phyloP scores from a whole-genome alignment of 1,139 yeast species.

The Geotrichum macrosporum region DNA sequence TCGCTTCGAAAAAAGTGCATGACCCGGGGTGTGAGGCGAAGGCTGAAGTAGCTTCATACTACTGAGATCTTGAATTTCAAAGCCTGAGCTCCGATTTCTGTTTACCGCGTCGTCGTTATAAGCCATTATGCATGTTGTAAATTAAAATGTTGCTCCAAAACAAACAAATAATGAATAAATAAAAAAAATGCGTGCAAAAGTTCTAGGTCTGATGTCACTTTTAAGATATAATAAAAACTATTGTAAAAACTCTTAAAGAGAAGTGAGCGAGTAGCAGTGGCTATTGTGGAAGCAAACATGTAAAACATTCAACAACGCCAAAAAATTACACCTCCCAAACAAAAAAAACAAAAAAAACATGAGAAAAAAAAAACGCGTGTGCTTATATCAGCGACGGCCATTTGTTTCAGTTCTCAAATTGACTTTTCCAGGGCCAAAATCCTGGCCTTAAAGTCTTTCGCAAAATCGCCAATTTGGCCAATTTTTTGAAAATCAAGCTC shows the following conservation, averaged over 20 bases:
- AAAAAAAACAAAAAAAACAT: too few species aligned
- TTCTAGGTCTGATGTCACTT: background rate
- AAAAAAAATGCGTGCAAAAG: background rate
- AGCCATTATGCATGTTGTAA: background rate
- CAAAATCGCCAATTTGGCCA: slow-evolving; percentile 57
- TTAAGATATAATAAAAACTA: too few species aligned
- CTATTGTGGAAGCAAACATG: too few species aligned
- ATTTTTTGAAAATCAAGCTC: slow-evolving; percentile 63
- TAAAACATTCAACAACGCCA: too few species aligned
- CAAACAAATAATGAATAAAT: too few species aligned
- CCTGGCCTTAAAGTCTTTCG: slow-evolving; percentile 41
- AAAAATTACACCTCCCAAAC: too few species aligned
- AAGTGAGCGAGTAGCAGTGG: too few species aligned
- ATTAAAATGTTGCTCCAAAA: too few species aligned
- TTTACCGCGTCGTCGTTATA: background rate
- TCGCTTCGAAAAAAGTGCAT: slow-evolving; percentile 7
- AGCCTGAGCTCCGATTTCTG: slow-evolving; percentile 8
- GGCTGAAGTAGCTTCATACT: slow-evolving; percentile 11
- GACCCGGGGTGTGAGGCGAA: slow-evolving; percentile 10
- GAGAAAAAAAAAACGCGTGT: slow-evolving; percentile 3
- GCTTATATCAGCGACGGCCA: too few species aligned
- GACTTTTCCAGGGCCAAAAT: slow-evolving; percentile 31
- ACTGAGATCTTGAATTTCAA: slow-evolving; percentile 18
- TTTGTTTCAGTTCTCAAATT: background rate
- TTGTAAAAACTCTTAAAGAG: too few species aligned